These are phyloP conservation scores for Physcia stellaris DNA, from an alignment of 495 filamentous ascomycete genomes.

Conservation along the genomic window DNA sequence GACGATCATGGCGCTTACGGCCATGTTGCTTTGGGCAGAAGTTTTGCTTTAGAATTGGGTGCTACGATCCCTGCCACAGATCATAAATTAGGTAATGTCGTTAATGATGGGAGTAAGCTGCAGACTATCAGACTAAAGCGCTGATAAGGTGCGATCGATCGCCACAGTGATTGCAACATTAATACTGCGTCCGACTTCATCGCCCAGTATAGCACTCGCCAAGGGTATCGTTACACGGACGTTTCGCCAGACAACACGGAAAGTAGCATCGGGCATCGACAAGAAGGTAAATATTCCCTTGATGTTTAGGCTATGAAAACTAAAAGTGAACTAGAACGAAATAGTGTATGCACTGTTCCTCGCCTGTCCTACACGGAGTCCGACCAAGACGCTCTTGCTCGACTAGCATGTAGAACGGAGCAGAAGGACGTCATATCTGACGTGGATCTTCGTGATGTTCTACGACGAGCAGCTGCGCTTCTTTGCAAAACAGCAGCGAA, in stretches of 20 bases:
- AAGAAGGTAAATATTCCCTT: no score
- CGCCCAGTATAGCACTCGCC: constrained; percentile 91
- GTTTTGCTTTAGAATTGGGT: constrained; percentile 89
- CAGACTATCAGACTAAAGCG: no score
- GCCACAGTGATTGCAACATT: constrained; percentile 51
- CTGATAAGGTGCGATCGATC: constrained; percentile 47
- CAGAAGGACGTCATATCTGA: constrained; percentile 54
- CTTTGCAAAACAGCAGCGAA: constrained; percentile 62
- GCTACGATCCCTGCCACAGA: constrained; percentile 76
- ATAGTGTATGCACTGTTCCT: not conserved
- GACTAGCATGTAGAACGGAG: constrained; percentile 54
- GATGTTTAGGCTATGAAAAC: no score
- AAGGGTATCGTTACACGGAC: constrained; percentile 79
- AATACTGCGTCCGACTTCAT: constrained; percentile 93
- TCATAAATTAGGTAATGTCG: constrained; percentile 59
- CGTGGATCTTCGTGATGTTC: constrained; percentile 58
- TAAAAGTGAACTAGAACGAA: no score
- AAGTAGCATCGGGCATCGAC: no score
- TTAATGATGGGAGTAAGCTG: no score
- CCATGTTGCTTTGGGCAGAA: constrained; percentile 83
- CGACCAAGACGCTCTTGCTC: constrained; percentile 39
- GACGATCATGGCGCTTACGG: constrained; percentile 78
- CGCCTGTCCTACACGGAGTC: constrained; percentile 31
- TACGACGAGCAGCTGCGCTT: constrained; percentile 71
- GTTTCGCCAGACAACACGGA: constrained; percentile 42